These are phyloP conservation scores for Astraeus odoratus DNA, from an alignment of 768 basidiomycete species.

Conservation along the genomic window DNA sequence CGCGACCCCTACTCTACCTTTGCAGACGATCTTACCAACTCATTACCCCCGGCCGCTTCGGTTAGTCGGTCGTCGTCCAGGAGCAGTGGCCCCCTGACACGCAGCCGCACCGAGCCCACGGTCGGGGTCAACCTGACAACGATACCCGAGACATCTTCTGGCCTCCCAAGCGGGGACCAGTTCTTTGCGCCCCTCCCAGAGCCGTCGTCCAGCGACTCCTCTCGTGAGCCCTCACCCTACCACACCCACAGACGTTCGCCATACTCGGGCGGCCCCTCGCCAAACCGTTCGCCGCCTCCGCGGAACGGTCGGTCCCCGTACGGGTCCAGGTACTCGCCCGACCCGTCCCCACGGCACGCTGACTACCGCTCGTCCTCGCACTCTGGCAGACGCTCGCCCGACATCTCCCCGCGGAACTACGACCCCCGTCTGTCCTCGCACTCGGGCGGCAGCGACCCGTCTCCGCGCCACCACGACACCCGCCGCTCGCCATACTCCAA, in stretches of 20 bases:
- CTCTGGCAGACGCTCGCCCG: constrained; percentile 4
- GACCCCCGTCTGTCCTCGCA: constrained; percentile 3
- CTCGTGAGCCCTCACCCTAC: constrained; percentile 1
- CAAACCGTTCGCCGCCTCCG: constrained; percentile 23
- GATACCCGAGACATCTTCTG: constrained; percentile 21
- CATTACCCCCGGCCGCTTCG: constrained; percentile 13
- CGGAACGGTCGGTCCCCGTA: constrained; percentile 22
- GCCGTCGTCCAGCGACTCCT: constrained; percentile 10
- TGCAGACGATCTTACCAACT: constrained; percentile 20
- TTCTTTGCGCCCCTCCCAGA: constrained; percentile 20
- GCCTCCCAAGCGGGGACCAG: constrained; percentile 18
- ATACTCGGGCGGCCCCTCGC: constrained; percentile 10
- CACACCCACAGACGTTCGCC: neutral
- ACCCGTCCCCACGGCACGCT: constrained; percentile 24
- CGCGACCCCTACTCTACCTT: constrained; percentile 17
- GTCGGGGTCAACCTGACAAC: constrained; percentile 17
- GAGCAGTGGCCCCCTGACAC: constrained; percentile 9
- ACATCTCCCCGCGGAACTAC: neutral
- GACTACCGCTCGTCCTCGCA: constrained; percentile 17
- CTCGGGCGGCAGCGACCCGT: neutral
- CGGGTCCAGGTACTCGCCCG: constrained; percentile 9
- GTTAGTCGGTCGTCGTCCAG: constrained; percentile 12
- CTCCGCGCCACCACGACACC: neutral
- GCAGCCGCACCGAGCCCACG: constrained; percentile 26
- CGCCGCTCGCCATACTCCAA: neutral